A percentile compares a stretch with the other conserved stretches of the same genome.
These are phyloP conservation scores for Poronia punctata DNA, from an alignment of 495 filamentous ascomycete species.

Conservation along the genomic window DNA sequence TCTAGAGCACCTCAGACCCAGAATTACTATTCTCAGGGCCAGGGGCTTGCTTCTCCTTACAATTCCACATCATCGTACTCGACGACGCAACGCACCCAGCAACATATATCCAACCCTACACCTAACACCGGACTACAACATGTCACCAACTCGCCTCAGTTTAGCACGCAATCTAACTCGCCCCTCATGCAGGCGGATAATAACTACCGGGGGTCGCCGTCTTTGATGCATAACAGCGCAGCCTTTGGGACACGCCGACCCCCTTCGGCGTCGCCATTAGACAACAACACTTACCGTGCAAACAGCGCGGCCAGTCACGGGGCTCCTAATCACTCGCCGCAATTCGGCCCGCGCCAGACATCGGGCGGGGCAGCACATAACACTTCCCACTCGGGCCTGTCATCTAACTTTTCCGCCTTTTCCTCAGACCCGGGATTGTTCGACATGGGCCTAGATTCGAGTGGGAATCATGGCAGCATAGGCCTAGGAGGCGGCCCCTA, in stretches of 20 bases:
- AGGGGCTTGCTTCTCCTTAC: conserved; percentile 18
- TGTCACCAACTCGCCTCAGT: conserved; percentile 37
- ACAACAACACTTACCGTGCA: conserved; percentile 27
- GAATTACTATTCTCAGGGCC: conserved; percentile 21
- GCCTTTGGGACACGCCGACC: conserved; percentile 32
- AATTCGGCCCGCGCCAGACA: conserved; percentile 25
- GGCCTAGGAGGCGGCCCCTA: conserved; percentile 21
- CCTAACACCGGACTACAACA: conserved; percentile 28
- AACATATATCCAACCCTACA: conserved; percentile 32
- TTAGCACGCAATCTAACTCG: conserved; percentile 31
- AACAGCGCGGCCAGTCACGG: conserved; percentile 21
- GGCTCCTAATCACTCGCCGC: conserved; percentile 30
- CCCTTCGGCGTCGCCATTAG: conserved; percentile 30
- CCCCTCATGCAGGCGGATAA: conserved; percentile 29
- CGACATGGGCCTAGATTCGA: conserved; percentile 32
- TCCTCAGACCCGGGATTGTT: conserved; percentile 33
- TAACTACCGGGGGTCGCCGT: conserved; percentile 33
- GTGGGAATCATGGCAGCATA: conserved; percentile 22
- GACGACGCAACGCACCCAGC: conserved; percentile 36
- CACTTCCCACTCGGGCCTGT: conserved; percentile 21
- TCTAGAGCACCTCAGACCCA: conserved; percentile 20
- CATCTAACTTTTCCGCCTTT: conserved; percentile 16
- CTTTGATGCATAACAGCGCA: conserved; percentile 23
- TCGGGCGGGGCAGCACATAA: conserved; percentile 20
- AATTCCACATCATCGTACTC: conserved; percentile 27